Evolutionary conservation across 2,329 filamentous ascomycete species (phyloP).

Genomic region (Rhytidhysteron rufulum): DNA sequence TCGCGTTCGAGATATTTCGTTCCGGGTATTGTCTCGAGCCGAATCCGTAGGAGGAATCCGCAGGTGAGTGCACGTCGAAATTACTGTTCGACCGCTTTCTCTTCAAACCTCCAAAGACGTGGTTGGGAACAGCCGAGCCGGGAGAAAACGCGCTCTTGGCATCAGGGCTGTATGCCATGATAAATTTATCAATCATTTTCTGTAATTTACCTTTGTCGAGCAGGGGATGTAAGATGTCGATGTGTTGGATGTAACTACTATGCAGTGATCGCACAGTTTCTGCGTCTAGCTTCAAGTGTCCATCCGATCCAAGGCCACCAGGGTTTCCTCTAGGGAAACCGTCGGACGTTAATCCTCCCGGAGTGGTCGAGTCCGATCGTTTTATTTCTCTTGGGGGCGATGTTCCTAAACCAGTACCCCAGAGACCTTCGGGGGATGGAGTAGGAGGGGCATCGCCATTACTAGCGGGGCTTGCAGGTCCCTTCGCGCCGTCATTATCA

Average conservation of each 20-base stretch:
- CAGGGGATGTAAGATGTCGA: constrained; percentile 63
- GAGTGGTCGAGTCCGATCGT: constrained; percentile 28
- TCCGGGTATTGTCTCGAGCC: constrained; percentile 21
- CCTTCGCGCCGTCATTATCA: constrained; percentile 47
- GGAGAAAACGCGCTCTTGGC: constrained; percentile 20
- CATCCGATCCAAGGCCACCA: constrained; percentile 51
- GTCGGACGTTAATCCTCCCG: constrained; percentile 18
- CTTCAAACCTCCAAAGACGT: constrained; percentile 26
- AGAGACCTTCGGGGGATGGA: constrained; percentile 45
- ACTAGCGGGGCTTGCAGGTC: constrained; percentile 28
- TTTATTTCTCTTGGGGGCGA: constrained; percentile 22
- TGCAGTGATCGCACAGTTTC: constrained; percentile 49
- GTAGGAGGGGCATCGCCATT: constrained; percentile 37
- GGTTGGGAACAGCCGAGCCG: constrained; percentile 12
- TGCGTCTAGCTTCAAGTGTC: constrained; percentile 52
- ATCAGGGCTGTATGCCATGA: constrained; percentile 30
- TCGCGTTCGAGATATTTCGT: constrained; percentile 56
- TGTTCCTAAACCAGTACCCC: constrained; percentile 46
- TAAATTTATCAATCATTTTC: constrained; percentile 50
- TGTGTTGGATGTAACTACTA: constrained; percentile 55
- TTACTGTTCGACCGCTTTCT: constrained; percentile 31
- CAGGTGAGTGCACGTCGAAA: constrained; percentile 19
- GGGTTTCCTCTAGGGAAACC: constrained; percentile 22
- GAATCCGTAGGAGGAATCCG: constrained; percentile 8
- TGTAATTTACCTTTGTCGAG: constrained; percentile 53